phyloP scores from a whole-genome alignment of 1,284 basidiomycete species.

The Papiliotrema flavescens region DNA sequence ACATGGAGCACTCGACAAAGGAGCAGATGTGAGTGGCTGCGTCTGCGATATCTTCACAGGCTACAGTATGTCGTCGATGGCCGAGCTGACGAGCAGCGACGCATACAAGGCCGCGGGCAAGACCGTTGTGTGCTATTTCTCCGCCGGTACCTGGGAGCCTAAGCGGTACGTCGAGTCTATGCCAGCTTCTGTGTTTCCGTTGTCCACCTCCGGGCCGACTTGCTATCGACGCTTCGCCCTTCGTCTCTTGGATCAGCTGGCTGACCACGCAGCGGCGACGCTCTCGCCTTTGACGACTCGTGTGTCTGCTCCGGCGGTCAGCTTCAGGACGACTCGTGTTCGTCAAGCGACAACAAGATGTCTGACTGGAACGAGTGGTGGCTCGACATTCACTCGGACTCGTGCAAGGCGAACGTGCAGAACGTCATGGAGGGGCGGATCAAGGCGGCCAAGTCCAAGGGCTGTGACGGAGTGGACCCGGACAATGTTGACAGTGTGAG shows the following conservation, averaged over 20 bases:
- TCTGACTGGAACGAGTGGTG: conserved; percentile 40
- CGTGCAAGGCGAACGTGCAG: conserved; percentile 25
- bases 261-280: conserved; percentile 13
- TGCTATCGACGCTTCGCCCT: too few species aligned
- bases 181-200: background rate
- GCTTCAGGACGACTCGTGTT: conserved; percentile 5
- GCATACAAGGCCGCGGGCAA: conserved; percentile 28
- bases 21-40: conserved; percentile 17
- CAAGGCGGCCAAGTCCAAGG: conserved; percentile 30
- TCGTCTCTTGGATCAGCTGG: too few species aligned
- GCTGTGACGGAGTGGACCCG: conserved; percentile 45
- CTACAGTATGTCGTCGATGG: background rate
- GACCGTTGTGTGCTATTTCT: conserved; percentile 46
- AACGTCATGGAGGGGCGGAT: conserved; percentile 29
- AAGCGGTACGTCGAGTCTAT: conserved; percentile 9
- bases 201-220: too few species aligned
- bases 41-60: background rate
- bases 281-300: conserved; percentile 14
- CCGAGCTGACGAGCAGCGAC: conserved; percentile 1
- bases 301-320: conserved; percentile 27
- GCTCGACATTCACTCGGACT: conserved; percentile 25
- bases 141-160: conserved; percentile 38
- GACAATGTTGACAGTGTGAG: conserved; percentile 42
- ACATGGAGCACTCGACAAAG: conserved; percentile 12
- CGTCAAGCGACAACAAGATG: conserved; percentile 22